These are phyloP conservation scores for Colletotrichum ledebouriae DNA, from an alignment of 2,329 filamentous ascomycete species.

Conservation along the genomic window DNA sequence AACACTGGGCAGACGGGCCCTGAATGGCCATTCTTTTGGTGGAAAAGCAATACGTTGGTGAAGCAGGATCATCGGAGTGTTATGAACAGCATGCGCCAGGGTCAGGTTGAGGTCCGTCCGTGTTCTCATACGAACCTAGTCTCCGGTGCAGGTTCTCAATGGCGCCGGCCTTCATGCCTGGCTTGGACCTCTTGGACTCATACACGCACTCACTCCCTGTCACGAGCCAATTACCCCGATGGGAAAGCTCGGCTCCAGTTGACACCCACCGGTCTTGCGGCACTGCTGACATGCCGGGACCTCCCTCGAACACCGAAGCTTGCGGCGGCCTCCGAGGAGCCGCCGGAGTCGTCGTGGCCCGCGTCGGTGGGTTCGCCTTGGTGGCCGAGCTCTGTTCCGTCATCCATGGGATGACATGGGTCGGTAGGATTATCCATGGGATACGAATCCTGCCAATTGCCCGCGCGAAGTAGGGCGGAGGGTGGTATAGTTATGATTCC, in stretches of 20 bases:
- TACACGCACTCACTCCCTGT: slow-evolving; percentile 49
- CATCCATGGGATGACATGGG: slow-evolving; percentile 27
- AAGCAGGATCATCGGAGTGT: too few relatives aligned
- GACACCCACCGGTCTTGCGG: slow-evolving; percentile 34
- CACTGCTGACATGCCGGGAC: slow-evolving; percentile 36
- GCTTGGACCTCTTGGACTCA: slow-evolving; percentile 50
- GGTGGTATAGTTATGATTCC: slow-evolving; percentile 39
- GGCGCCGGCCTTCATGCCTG: slow-evolving; percentile 54
- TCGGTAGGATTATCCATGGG: background rate
- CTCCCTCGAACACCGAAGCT: slow-evolving; percentile 34
- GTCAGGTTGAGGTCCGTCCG: too few relatives aligned
- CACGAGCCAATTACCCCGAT: background rate
- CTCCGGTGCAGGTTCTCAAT: slow-evolving; percentile 53
- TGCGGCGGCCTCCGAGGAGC: slow-evolving; percentile 55
- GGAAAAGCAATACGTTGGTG: too few relatives aligned
- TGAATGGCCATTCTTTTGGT: too few relatives aligned
- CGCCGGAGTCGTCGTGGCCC: slow-evolving; percentile 51
- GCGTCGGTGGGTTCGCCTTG: slow-evolving; percentile 46
- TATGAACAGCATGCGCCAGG: too few relatives aligned
- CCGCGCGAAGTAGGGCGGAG: slow-evolving; percentile 29
- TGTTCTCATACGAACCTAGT: slow-evolving; percentile 45
- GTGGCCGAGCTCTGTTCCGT: slow-evolving; percentile 23
- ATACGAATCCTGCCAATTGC: background rate
- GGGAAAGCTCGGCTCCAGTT: background rate
- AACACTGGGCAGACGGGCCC: too few relatives aligned